phyloP scores from a whole-genome alignment of 768 basidiomycete genomes.

The Kwoniella europaea region DNA sequence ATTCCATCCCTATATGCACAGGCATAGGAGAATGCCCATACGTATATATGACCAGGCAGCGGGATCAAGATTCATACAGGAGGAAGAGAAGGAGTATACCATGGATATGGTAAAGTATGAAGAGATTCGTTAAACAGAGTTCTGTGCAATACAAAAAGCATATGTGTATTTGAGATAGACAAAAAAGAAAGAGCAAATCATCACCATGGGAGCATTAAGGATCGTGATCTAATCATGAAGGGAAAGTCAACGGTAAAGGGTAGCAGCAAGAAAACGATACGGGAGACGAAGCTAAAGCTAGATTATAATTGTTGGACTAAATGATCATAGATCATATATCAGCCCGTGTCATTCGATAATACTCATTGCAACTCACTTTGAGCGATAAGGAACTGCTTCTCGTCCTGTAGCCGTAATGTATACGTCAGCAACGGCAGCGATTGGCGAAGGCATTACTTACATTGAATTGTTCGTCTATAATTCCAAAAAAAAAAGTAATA shows the following conservation, averaged over 20 bases:
- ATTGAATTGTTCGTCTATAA: slow-evolving; percentile 88
- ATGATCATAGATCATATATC: background rate
- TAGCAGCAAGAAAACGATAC: background rate
- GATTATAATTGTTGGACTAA: slow-evolving; percentile 37
- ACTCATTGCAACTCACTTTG: slow-evolving; percentile 64
- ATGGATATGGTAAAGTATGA: too few relatives aligned
- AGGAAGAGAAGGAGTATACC: too few relatives aligned
- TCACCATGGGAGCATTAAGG: background rate
- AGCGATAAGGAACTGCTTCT: slow-evolving; percentile 93
- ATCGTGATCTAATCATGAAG: background rate
- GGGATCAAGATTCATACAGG: too few relatives aligned
- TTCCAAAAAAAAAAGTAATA: background rate
- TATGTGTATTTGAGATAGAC: background rate
- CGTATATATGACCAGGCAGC: too few relatives aligned
- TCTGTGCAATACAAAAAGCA: background rate
- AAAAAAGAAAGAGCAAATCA: background rate
- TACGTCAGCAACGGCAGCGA: slow-evolving; percentile 12
- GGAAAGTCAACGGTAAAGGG: background rate
- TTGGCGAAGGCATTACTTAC: slow-evolving; percentile 59
- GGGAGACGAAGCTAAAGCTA: background rate
- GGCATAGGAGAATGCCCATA: too few relatives aligned
- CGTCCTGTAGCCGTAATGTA: slow-evolving; percentile 64
- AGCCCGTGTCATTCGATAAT: background rate
- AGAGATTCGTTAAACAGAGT: background rate
- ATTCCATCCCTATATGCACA: too few relatives aligned